phyloP scores from a whole-genome alignment of 176 grass and related monocot species.

The Coix lacrymajobi region DNA sequence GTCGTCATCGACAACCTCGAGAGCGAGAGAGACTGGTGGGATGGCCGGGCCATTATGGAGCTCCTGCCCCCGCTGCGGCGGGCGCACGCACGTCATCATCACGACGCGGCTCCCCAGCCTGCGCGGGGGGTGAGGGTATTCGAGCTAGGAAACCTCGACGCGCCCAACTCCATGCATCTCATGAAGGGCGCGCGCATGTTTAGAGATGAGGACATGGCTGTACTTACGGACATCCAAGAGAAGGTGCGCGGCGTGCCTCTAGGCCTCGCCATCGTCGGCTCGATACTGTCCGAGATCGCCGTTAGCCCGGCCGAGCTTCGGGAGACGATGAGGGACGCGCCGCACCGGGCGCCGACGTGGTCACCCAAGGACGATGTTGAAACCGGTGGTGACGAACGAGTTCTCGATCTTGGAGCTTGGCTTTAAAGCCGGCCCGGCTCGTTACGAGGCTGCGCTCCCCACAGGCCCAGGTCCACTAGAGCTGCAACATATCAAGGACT shows the following conservation, averaged over 20 bases:
- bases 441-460: too few species aligned
- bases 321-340: slow-evolving; percentile 1
- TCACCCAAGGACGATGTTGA: not conserved
- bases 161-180: slow-evolving; percentile 27
- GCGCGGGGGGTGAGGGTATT: slow-evolving; percentile 16
- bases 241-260: slow-evolving; percentile 26
- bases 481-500: too few species aligned
- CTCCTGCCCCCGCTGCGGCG: slow-evolving; percentile 34
- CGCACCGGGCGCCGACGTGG: slow-evolving; percentile 23
- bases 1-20: slow-evolving; percentile 61
- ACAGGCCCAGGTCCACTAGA: too few species aligned
- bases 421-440: too few species aligned
- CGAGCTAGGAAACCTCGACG: slow-evolving; percentile 19
- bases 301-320: slow-evolving; percentile 19
- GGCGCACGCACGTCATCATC: slow-evolving; percentile 40
- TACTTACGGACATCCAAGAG: slow-evolving; percentile 14
- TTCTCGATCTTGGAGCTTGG: too few species aligned
- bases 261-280: slow-evolving; percentile 39
- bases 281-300: slow-evolving; percentile 30
- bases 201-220: not conserved
- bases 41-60: slow-evolving; percentile 24
- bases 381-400: too few species aligned
- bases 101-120: slow-evolving; percentile 32
- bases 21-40: slow-evolving; percentile 59
- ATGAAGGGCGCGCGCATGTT: slow-evolving; percentile 37